phyloP scores from a whole-genome alignment of 78 protist genomes.

The Cavenderia fasciculata region DNA sequence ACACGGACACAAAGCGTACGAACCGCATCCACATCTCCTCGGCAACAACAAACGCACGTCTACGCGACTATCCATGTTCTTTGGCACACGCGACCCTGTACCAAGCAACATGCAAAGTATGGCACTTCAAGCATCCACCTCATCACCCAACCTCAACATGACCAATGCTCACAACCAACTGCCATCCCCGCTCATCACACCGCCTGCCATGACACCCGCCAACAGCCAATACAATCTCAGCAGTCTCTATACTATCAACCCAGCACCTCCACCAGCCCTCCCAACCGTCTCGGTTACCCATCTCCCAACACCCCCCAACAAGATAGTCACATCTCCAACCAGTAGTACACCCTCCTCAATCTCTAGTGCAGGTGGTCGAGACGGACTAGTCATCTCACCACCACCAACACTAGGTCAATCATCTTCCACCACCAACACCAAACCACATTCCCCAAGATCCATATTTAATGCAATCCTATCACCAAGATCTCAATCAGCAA shows the following conservation, averaged over 20 bases:
- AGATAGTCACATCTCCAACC: no score
- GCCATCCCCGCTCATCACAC: no score
- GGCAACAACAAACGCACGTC: background rate
- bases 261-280: background rate
- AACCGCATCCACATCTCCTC: background rate
- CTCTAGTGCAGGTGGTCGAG: no score
- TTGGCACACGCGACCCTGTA: background rate
- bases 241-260: background rate
- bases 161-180: no score
- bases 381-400: background rate
- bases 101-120: no score
- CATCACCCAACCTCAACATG: background rate
- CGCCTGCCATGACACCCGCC: background rate
- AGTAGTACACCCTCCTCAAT: no score
- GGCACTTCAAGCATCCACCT: background rate
- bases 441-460: background rate
- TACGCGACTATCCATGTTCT: conserved; percentile 19
- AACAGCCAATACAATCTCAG: background rate
- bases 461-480: background rate
- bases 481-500: background rate
- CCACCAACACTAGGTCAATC: background rate
- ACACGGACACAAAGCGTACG: background rate
- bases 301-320: no score
- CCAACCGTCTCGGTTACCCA: no score
- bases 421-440: background rate